A percentile compares a stretch with the other conserved stretches of the same genome.
These are phyloP conservation scores for Fusarium sublunatum DNA, from an alignment of 2,329 filamentous ascomycete genomes.

Conservation along the genomic window DNA sequence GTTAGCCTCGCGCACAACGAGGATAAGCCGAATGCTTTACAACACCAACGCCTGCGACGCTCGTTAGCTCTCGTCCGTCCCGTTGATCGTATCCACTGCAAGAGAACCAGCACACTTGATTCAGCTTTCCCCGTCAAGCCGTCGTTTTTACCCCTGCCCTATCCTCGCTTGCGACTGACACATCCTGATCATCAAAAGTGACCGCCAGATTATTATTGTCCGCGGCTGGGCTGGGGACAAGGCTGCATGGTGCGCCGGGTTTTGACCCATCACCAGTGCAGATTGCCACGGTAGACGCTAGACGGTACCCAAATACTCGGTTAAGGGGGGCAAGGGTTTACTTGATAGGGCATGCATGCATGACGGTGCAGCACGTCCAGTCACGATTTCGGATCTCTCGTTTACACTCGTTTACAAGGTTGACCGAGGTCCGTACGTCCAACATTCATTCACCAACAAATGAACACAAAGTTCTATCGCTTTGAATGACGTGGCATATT, in stretches of 20 bases:
- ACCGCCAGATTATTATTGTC: slow-evolving; percentile 20
- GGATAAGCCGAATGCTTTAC: slow-evolving; percentile 21
- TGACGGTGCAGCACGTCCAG: slow-evolving; percentile 37
- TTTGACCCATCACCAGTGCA: slow-evolving; percentile 34
- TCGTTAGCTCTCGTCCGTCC: slow-evolving; percentile 24
- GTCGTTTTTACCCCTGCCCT: slow-evolving; percentile 37
- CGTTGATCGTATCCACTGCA: slow-evolving; percentile 34
- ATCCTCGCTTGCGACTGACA: slow-evolving; percentile 34
- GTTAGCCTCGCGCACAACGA: slow-evolving; percentile 30
- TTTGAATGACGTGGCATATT: slow-evolving; percentile 42
- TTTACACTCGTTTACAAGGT: slow-evolving; percentile 34
- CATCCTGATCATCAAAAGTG: slow-evolving; percentile 34
- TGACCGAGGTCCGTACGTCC: slow-evolving; percentile 15
- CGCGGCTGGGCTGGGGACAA: slow-evolving; percentile 32
- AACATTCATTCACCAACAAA: slow-evolving; percentile 11
- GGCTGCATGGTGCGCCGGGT: slow-evolving; percentile 28
- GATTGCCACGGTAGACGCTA: slow-evolving; percentile 36
- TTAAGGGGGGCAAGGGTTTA: slow-evolving; percentile 40
- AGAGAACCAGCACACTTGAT: slow-evolving; percentile 22
- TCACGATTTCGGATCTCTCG: slow-evolving; percentile 36
- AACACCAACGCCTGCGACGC: slow-evolving; percentile 21
- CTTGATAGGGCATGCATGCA: slow-evolving; percentile 44
- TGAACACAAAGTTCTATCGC: slow-evolving; percentile 11
- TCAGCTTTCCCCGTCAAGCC: slow-evolving; percentile 22
- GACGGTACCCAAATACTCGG: slow-evolving; percentile 43